Base-by-base conservation (phyloP, 2,329 filamentous ascomycete genomes). In the Penicillium polonicum region DNA sequence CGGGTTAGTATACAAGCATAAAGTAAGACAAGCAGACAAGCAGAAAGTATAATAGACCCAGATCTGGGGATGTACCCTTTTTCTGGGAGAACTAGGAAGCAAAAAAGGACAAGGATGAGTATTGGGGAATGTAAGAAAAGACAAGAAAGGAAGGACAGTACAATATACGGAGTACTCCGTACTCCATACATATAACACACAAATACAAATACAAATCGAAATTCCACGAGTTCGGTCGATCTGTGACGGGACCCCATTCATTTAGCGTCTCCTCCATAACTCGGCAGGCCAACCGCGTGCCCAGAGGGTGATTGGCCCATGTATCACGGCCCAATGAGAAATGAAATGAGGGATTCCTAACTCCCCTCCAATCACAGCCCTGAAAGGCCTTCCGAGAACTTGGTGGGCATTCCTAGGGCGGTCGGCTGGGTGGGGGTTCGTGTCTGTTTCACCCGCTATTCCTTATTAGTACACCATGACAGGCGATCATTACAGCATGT, bases 311-410 rank as follows among this genome's bases (percentile, higher is more conserved):
- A 62, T 62, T 61, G 57, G 55, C 27, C 21, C 27, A 51, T 21
- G 35, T 49, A 23, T 27, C 38, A 38, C 38, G 33, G 42, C 50
- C 59, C 48, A 57, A 59, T 52, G 41, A 57, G 17, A 59, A 31
- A 57, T 44, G 43, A 65, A 63, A 63, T 63, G 60, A 63, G 38
- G 25, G 27, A 48, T 7, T 39, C 12, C 44, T 9, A 35, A 38
- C 44, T 21, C n/a, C 15, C n/a, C 36, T 10, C 63, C 63, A 65
- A 65, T 65, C 52, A 60, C 31, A n/a, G 23, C 33, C n/a, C 8
- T 29, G 31, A 57, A 50, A 53, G 33, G 42, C 44, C 58, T 48
- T 63, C 56, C 46, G 58, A 52, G 39, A 31, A 13, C 52, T 54
- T 43, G 46, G 43, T 48, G 49, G 48, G 50, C 52, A 52, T 55